These are phyloP conservation scores for Chaetoscypha palmicola DNA, from an alignment of 2,329 filamentous ascomycete species.

Conservation along the genomic window DNA sequence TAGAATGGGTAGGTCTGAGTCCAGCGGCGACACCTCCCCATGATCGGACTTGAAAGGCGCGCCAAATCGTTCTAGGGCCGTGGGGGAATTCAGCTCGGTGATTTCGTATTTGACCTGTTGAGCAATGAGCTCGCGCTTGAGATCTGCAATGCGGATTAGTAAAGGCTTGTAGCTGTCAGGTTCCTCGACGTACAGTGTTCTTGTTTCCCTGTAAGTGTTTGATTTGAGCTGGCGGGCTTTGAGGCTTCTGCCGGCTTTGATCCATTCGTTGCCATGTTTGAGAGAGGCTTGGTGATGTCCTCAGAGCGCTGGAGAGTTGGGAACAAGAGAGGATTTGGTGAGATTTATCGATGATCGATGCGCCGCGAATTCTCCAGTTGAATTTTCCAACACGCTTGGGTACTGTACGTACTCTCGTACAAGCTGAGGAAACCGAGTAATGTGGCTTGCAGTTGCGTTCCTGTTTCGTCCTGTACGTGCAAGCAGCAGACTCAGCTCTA, in stretches of 20 bases:
- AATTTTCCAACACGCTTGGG: not conserved
- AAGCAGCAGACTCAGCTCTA: too few species aligned
- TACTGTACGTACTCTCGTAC: not conserved
- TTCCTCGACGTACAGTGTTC: conserved; percentile 74
- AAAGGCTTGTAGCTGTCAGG: too few species aligned
- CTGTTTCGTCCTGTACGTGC: too few species aligned
- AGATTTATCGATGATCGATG: too few species aligned
- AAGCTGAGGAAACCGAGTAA: not conserved
- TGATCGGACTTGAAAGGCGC: conserved; percentile 90
- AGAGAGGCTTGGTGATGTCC: too few species aligned
- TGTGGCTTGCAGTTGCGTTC: conserved; percentile 6
- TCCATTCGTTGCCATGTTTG: conserved; percentile 19
- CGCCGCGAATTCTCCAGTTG: not conserved
- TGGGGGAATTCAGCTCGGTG: conserved; percentile 86
- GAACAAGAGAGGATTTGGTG: too few species aligned
- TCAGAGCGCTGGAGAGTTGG: too few species aligned
- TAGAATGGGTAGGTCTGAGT: conserved; percentile 88
- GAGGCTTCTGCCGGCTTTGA: conserved; percentile 4
- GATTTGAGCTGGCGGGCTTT: conserved; percentile 10
- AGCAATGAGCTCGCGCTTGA: conserved; percentile 90
- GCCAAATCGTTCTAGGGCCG: conserved; percentile 88
- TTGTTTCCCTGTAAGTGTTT: conserved; percentile 78
- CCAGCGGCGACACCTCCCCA: conserved; percentile 85
- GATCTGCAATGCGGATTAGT: conserved; percentile 47
- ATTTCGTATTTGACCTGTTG: conserved; percentile 89